Evolutionary conservation across 2,329 filamentous ascomycete species (phyloP), one percentile per base, ranked within the genome.

Genomic region (Fusarium euwallaceae): DNA sequence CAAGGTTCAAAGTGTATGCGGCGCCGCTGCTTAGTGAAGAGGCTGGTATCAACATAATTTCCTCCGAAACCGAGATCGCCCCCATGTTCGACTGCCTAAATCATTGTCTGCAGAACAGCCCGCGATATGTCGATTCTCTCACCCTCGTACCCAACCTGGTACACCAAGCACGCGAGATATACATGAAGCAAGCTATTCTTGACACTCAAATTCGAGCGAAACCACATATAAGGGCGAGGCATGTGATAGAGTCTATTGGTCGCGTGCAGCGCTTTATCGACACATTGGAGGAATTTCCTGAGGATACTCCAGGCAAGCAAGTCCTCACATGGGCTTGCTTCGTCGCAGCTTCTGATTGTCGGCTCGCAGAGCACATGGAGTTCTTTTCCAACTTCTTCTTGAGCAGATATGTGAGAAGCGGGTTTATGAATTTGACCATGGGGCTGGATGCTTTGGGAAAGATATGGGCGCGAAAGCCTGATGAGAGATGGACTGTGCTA

Each of bases 261-360:
- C 20, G 61, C 6, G 22, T 69, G 6, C 66, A 69, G 5, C 20
- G 32, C 7, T 69, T 69, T 14, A 69, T 36, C 6, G 56, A 69
- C 8, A 65, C 61, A 7, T 14, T 69, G 16, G 53, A 56, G 9
- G n/a, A 4, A 32, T 65, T 69, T 17, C 66, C 66, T 4, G 8
- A 17, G 3, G 55, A 65, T 7, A 16, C 61, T 14, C 66, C 66
- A 2, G 61, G 66, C 3, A 45, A 56, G n/a, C 61, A 69, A 12
- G 66, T 69, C n/a, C 58, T 69, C 6, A 55, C 61, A 7, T 69
- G 66, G 66, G 61, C 66, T 4, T 29, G 56, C 5, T 69, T 69
- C n/a, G 41, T 69, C 11, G 61, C 66, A 6, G 66, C 61, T 12
- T 61, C 66, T 12, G 66, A 64, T n/a, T 69, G 56, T 24, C 20